These are phyloP conservation scores for Sporobolomyces pararoseus DNA, from an alignment of 768 basidiomycete genomes.

Conservation along the genomic window DNA sequence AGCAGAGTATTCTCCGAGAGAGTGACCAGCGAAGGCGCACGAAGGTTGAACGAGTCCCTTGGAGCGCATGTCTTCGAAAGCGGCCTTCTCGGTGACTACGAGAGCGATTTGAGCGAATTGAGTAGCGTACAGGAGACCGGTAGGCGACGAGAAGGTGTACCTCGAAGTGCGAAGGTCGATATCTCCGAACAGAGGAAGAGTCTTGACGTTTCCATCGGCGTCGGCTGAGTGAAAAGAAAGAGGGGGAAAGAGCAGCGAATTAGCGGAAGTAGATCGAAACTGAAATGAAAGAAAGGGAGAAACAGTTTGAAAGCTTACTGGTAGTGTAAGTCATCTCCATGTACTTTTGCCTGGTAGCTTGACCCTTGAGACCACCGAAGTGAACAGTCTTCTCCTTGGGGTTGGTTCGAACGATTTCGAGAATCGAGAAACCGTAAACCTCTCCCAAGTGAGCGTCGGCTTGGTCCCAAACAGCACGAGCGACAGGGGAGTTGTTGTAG, in stretches of 20 bases:
- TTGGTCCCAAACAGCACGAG: slow-evolving; percentile 93
- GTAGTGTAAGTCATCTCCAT: slow-evolving; percentile 99
- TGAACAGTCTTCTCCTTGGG: slow-evolving; percentile 97
- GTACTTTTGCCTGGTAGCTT: slow-evolving; percentile 96
- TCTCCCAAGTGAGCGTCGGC: slow-evolving; percentile 89
- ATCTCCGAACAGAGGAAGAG: slow-evolving; percentile 89
- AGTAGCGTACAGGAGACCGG: slow-evolving; percentile 90
- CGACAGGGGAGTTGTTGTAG: slow-evolving; percentile 85
- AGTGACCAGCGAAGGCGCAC: slow-evolving; percentile 95
- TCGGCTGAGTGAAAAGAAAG: slow-evolving; percentile 53
- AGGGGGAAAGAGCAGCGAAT: too few species aligned
- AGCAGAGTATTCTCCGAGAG: slow-evolving; percentile 96
- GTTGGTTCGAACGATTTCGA: slow-evolving; percentile 85
- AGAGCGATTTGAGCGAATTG: slow-evolving; percentile 98
- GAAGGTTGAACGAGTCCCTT: slow-evolving; percentile 90
- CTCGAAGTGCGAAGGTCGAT: slow-evolving; percentile 90
- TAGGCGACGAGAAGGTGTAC: slow-evolving; percentile 97
- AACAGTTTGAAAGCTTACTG: slow-evolving; percentile 50
- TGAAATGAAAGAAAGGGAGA: not conserved
- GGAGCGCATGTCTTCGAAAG: slow-evolving; percentile 95
- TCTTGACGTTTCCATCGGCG: slow-evolving; percentile 92
- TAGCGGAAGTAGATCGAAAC: too few species aligned
- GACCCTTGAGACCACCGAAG: slow-evolving; percentile 98
- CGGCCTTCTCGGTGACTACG: slow-evolving; percentile 96
- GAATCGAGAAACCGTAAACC: slow-evolving; percentile 96